These are phyloP conservation scores for Cladobotryum protrusum DNA, from an alignment of 2,329 filamentous ascomycete genomes.

Conservation along the genomic window DNA sequence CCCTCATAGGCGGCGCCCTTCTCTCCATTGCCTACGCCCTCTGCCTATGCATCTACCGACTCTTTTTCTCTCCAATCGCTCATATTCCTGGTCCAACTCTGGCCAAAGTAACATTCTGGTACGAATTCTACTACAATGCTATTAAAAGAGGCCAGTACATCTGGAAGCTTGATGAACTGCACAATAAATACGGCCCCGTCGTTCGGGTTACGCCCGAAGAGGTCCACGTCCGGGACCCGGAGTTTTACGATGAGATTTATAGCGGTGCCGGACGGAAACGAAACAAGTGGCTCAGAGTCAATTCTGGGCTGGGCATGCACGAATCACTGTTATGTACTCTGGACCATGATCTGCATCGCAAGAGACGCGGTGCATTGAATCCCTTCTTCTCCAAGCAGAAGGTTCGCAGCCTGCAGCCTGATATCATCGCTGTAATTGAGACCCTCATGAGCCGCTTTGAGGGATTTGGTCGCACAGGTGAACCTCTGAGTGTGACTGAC, in stretches of 20 bases:
- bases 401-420: conserved; percentile 31
- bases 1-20: too few relatives aligned
- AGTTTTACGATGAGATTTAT: conserved; percentile 36
- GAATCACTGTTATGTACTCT: conserved; percentile 18
- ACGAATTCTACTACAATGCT: conserved; percentile 39
- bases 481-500: conserved; percentile 30
- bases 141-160: conserved; percentile 35
- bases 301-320: conserved; percentile 31
- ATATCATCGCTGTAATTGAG: conserved; percentile 30
- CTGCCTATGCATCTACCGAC: conserved; percentile 23
- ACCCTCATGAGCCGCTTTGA: conserved; percentile 26
- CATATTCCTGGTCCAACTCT: conserved; percentile 34
- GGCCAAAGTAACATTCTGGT: conserved; percentile 33
- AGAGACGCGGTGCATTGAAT: conserved; percentile 29
- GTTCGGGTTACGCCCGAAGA: conserved; percentile 36
- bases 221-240: conserved; percentile 31
- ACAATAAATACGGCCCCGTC: conserved; percentile 36
- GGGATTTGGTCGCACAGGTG: conserved; percentile 18
- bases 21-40: conserved; percentile 20
- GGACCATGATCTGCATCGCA: conserved; percentile 28
- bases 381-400: conserved; percentile 33
- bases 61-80: conserved; percentile 33
- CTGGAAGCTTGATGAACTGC: conserved; percentile 35
- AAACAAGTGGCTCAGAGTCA: conserved; percentile 22
- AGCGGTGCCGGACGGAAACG: conserved; percentile 23